phyloP scores from a whole-genome alignment of 1,139 yeast genomes.

The Zhuliangozyma blackwelliae region DNA sequence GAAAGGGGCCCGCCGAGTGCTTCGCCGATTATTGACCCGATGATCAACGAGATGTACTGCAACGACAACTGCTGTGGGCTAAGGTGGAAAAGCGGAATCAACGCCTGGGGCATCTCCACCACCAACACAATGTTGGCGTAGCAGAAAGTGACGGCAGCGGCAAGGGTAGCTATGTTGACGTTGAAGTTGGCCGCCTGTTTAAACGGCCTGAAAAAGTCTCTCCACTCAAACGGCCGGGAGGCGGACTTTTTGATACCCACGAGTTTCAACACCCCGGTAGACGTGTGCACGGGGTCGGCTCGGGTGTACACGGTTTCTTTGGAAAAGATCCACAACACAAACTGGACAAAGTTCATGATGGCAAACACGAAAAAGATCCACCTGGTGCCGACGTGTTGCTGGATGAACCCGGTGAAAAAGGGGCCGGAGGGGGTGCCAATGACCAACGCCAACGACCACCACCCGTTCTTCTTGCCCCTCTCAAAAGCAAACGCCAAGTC shows the following conservation, averaged over 20 bases:
- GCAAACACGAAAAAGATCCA: conserved; percentile 14
- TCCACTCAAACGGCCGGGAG: conserved; percentile 5
- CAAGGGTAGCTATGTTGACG: conserved; percentile 12
- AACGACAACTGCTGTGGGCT: conserved; percentile 19
- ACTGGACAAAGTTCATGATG: conserved; percentile 12
- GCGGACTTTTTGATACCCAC: conserved; percentile 6
- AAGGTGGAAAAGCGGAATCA: conserved; percentile 17
- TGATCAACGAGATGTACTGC: conserved; percentile 19
- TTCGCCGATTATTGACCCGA: conserved; percentile 24
- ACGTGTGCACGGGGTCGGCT: conserved; percentile 1
- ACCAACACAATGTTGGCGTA: conserved; percentile 20
- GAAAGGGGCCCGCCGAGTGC: conserved; percentile 21
- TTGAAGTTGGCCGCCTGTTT: conserved; percentile 10
- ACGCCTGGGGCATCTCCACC: conserved; percentile 22
- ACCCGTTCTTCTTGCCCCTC: conserved; percentile 15
- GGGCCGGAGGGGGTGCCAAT: conserved; percentile 16
- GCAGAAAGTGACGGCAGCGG: conserved; percentile 18
- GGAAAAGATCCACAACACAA: conserved; percentile 9
- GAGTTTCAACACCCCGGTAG: conserved; percentile 1
- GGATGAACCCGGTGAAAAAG: conserved; percentile 14
- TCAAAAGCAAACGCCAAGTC: conserved; percentile 14
- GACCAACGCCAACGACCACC: conserved; percentile 15
- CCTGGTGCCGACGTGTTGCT: conserved; percentile 10
- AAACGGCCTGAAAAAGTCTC: conserved; percentile 11
- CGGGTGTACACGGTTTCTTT: conserved; percentile 13